Conservation (phyloP, 257 asterid genomes). For the Salvia hispanica region DNA sequence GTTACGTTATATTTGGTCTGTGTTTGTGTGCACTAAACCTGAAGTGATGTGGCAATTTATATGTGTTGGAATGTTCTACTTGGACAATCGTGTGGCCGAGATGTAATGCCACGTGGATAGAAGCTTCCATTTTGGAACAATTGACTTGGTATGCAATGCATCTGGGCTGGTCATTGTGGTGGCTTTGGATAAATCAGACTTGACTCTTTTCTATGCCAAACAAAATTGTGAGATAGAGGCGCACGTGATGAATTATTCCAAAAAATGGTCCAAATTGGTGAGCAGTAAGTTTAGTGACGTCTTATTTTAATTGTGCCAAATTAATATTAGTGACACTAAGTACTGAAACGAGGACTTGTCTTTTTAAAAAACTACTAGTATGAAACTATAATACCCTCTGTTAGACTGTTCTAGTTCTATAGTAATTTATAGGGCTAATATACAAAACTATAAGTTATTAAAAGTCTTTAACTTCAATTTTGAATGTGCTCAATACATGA, state of each 20-base stretch:
- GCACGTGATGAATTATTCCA: constrained; percentile 26
- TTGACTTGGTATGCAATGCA: constrained; percentile 34
- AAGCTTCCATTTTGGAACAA: constrained; percentile 44
- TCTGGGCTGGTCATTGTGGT: constrained; percentile 57
- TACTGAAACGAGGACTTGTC: too few relatives aligned
- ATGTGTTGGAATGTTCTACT: constrained; percentile 28
- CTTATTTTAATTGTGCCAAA: too few relatives aligned
- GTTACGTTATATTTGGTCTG: background rate
- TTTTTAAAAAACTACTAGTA: too few relatives aligned
- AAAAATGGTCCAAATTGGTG: constrained; percentile 32
- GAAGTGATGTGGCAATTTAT: constrained; percentile 48
- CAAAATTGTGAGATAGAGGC: background rate
- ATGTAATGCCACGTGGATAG: constrained; percentile 45
- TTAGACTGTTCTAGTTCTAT: too few relatives aligned
- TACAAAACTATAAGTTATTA: too few relatives aligned
- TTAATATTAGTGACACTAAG: too few relatives aligned
- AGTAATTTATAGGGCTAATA: too few relatives aligned
- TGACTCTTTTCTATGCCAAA: background rate
- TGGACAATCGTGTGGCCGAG: constrained; percentile 39
- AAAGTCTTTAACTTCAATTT: too few relatives aligned
- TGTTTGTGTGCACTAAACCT: constrained; percentile 10
- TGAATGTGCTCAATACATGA: too few relatives aligned
- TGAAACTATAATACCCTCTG: too few relatives aligned
- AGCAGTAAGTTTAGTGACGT: constrained; percentile 6
- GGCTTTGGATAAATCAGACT: constrained; percentile 42